These are phyloP conservation scores for Aspergillus proliferans DNA, from an alignment of 2,329 filamentous ascomycete genomes.

Conservation along the genomic window DNA sequence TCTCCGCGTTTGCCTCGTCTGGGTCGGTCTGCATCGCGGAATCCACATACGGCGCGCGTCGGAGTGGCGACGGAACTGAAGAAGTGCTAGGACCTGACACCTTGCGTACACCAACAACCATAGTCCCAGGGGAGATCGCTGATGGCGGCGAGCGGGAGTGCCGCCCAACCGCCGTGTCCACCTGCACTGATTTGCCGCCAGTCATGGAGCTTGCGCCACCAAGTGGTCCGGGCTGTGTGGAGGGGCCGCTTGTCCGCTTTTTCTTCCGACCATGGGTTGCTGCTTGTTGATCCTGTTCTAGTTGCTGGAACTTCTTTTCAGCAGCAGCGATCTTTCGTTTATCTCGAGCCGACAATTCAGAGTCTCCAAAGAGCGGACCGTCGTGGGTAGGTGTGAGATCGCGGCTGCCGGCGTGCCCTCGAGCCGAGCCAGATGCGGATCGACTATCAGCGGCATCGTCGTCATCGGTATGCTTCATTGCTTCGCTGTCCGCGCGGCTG, in stretches of 20 bases:
- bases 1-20: conserved; percentile 39
- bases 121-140: conserved; percentile 21
- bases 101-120: conserved; percentile 22
- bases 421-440: conserved; percentile 53
- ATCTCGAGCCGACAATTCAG: conserved; percentile 56
- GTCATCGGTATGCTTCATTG: conserved; percentile 46
- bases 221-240: conserved; percentile 47
- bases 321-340: conserved; percentile 58
- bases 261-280: conserved; percentile 43
- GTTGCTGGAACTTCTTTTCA: conserved; percentile 56
- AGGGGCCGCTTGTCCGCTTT: conserved; percentile 52
- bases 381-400: conserved; percentile 54
- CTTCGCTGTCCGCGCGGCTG: conserved; percentile 57
- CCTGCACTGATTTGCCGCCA: conserved; percentile 25
- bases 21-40: conserved; percentile 39
- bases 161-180: conserved; percentile 20
- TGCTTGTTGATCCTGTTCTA: conserved; percentile 51
- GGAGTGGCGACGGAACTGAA: conserved; percentile 17
- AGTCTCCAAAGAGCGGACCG: conserved; percentile 26
- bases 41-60: conserved; percentile 35
- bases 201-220: conserved; percentile 26
- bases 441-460: conserved; percentile 52
- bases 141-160: conserved; percentile 33
- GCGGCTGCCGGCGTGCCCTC: conserved; percentile 52
- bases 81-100: conserved; percentile 25